Conservation (phyloP, 768 basidiomycete species). For the Termitomyces eurrhizus region DNA sequence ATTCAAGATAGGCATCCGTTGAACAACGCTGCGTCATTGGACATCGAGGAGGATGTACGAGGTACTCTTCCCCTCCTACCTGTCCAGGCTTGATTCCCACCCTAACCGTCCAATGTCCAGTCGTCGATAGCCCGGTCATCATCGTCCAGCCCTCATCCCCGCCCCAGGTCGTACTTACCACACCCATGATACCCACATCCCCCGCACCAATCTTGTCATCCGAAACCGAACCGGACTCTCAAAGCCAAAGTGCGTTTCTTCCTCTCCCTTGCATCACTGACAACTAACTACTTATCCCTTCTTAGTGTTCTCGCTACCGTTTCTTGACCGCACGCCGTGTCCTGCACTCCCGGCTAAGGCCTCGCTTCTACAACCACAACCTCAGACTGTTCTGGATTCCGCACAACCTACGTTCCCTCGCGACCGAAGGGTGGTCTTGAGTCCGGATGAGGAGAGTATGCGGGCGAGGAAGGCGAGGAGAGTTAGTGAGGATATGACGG, state of each 20-base stretch:
- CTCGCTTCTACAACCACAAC: background rate
- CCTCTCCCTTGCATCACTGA: background rate
- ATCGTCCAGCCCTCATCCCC: background rate
- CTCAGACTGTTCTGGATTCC: background rate
- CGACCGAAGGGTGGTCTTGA: conserved; percentile 13
- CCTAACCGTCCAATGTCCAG: conserved; percentile 1
- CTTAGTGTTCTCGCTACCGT: conserved; percentile 14
- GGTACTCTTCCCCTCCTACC: conserved; percentile 15
- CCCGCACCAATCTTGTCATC: conserved; percentile 11
- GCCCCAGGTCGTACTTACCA: background rate
- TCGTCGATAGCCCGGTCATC: background rate
- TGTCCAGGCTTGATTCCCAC: background rate
- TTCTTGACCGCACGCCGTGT: conserved; percentile 13
- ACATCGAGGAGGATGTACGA: conserved; percentile 39
- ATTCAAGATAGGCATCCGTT: background rate
- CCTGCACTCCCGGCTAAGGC: conserved; percentile 8
- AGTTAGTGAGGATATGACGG: background rate
- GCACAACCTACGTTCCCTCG: background rate
- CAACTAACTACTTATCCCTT: too few relatives aligned
- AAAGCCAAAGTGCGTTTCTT: conserved; percentile 14
- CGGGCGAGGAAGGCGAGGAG: conserved; percentile 14
- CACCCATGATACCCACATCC: conserved; percentile 8
- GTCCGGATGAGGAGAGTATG: conserved; percentile 10
- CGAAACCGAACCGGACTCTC: conserved; percentile 19
- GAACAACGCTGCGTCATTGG: conserved; percentile 22